These are phyloP conservation scores for Silene noctiflora DNA, from an alignment of 179 eudicot species.

Conservation along the genomic window DNA sequence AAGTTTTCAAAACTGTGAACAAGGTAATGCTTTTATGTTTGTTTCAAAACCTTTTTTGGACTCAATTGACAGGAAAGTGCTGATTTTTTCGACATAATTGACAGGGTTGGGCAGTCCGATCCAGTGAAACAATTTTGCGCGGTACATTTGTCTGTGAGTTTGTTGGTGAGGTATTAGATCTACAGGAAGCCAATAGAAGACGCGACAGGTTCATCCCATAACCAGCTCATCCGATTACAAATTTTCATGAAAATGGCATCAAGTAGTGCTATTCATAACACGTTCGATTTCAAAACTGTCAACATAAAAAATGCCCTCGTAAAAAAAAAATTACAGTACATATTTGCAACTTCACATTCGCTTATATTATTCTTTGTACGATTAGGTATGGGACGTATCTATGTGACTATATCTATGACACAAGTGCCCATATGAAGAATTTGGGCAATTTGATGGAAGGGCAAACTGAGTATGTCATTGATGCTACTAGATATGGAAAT, in stretches of 20 bases:
- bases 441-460: slow-evolving; percentile 52
- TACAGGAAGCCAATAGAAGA: slow-evolving; percentile 66
- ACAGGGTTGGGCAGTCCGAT: slow-evolving; percentile 97
- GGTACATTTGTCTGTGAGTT: slow-evolving; percentile 87
- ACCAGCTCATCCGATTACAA: neutral
- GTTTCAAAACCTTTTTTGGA: slow-evolving; percentile 11
- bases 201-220: slow-evolving; percentile 52
- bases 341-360: neutral
- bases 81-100: slow-evolving; percentile 16
- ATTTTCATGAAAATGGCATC: neutral
- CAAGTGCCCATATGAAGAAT: slow-evolving; percentile 47
- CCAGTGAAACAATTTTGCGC: slow-evolving; percentile 55
- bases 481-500: slow-evolving; percentile 76
- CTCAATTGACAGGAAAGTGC: neutral
- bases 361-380: slow-evolving; percentile 9
- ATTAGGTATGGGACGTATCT: slow-evolving; percentile 51
- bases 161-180: slow-evolving; percentile 80
- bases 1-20: slow-evolving; percentile 75
- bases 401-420: slow-evolving; percentile 62
- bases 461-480: slow-evolving; percentile 52
- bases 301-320: no score
- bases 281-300: no score
- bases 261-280: no score
- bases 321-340: no score
- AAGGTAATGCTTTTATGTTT: slow-evolving; percentile 48